Evolutionary conservation across 345 rosid species (phyloP).

Genomic region (Gossypium herbaceum): DNA sequence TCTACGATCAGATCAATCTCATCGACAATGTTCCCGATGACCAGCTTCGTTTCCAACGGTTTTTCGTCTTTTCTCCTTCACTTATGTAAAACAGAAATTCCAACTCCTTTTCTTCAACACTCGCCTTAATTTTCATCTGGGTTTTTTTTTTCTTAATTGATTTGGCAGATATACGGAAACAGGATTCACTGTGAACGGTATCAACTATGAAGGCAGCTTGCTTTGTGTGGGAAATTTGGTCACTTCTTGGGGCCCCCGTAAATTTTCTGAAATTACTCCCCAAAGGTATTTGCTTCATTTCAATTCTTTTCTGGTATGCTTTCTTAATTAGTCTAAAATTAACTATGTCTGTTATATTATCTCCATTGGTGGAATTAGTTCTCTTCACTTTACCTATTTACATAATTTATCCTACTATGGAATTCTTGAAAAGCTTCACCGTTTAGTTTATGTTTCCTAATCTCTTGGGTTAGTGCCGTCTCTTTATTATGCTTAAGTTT

Average conservation of each 20-base stretch:
- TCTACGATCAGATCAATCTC: slow-evolving; percentile 84
- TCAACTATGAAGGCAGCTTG: slow-evolving; percentile 79
- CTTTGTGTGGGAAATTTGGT: slow-evolving; percentile 83
- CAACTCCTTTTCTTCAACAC: background rate
- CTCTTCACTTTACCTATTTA: background rate
- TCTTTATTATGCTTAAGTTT: background rate
- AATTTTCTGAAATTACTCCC: slow-evolving; percentile 69
- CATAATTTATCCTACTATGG: background rate
- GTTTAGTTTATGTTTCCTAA: background rate
- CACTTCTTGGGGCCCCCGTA: slow-evolving; percentile 73
- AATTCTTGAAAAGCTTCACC: background rate
- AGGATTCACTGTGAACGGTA: slow-evolving; percentile 75
- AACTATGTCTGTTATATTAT: background rate
- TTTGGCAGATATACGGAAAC: slow-evolving; percentile 60
- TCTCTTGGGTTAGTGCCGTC: background rate
- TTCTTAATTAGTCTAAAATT: too few relatives aligned
- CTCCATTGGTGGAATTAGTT: background rate
- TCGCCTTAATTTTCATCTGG: background rate
- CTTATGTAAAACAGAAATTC: background rate
- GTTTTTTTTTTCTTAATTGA: background rate
- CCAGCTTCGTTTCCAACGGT: slow-evolving; percentile 87
- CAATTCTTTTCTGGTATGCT: background rate
- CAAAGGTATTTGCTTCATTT: slow-evolving; percentile 41
- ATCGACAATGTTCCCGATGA: slow-evolving; percentile 84
- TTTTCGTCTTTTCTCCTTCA: background rate